Evolutionary conservation across 73 alveolate species (phyloP).

Genomic region (Paraurostyla sp.): DNA sequence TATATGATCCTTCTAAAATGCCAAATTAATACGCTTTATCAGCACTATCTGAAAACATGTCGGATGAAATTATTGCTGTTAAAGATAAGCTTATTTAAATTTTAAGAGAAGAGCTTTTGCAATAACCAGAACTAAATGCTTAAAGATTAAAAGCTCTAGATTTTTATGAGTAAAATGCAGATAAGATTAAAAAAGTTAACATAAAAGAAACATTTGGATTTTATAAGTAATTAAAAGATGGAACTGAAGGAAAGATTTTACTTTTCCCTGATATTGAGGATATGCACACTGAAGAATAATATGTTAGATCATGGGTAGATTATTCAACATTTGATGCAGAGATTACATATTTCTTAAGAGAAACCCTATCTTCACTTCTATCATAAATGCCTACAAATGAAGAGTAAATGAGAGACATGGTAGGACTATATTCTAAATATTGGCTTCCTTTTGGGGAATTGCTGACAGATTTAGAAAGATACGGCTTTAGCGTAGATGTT

Average conservation of each 20-base stretch:
- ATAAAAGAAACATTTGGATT: slow-evolving; percentile 81
- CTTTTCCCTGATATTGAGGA: slow-evolving; percentile 86
- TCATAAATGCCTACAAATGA: slow-evolving; percentile 30
- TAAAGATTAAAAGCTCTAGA: slow-evolving; percentile 19
- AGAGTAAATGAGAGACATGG: slow-evolving; percentile 73
- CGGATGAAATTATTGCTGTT: slow-evolving; percentile 70
- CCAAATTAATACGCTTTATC: slow-evolving; percentile 83
- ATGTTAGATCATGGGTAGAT: slow-evolving; percentile 82
- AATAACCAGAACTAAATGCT: slow-evolving; percentile 46
- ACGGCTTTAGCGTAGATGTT: slow-evolving; percentile 84
- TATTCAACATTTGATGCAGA: slow-evolving; percentile 94
- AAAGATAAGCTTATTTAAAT: slow-evolving; percentile 55
- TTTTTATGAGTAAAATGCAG: slow-evolving; percentile 26
- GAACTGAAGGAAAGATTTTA: slow-evolving; percentile 79
- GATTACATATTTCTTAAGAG: slow-evolving; percentile 79
- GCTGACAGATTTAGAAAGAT: slow-evolving; percentile 93
- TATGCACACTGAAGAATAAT: slow-evolving; percentile 83
- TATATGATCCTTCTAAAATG: slow-evolving; percentile 87
- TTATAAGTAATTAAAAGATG: slow-evolving; percentile 79
- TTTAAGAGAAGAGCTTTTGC: background rate
- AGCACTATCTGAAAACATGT: slow-evolving; percentile 73
- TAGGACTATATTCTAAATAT: slow-evolving; percentile 81
- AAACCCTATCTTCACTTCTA: slow-evolving; percentile 62
- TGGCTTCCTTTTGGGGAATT: slow-evolving; percentile 93
- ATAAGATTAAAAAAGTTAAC: slow-evolving; percentile 67